Evolutionary conservation across 148 eudicot species (phyloP).

Genomic region (Camellia lanceoleosa): DNA sequence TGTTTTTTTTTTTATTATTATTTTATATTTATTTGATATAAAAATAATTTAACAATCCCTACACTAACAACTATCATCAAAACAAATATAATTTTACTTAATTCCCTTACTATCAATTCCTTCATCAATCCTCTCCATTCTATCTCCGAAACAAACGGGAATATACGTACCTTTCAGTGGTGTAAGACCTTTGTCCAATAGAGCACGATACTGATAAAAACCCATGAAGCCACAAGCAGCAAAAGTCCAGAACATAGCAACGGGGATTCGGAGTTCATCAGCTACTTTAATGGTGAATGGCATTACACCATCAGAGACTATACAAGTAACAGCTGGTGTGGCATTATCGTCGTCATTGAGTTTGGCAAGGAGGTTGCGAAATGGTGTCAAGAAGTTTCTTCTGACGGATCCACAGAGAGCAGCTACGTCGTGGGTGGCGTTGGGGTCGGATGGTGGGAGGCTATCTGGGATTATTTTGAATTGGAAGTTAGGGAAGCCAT

Average conservation of each 20-base stretch:
- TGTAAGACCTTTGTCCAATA: too few species aligned
- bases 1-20: too few species aligned
- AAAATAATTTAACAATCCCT: too few species aligned
- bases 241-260: not conserved
- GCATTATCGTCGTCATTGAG: not conserved
- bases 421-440: not conserved
- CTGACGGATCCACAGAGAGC: not conserved
- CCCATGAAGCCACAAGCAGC: constrained; percentile 10
- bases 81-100: too few species aligned
- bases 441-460: not conserved
- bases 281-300: not conserved
- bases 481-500: not conserved
- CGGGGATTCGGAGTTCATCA: not conserved
- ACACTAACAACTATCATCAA: too few species aligned
- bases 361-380: not conserved
- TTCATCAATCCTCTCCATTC: too few species aligned
- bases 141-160: too few species aligned
- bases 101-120: too few species aligned
- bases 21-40: too few species aligned
- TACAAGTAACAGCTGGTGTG: not conserved
- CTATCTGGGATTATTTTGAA: not conserved
- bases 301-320: too few species aligned
- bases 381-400: not conserved
- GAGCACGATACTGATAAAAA: not conserved
- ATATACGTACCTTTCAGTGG: not conserved